Evolutionary conservation across 305 asterid species (phyloP).

Genomic region (Fraxinus xanthoxyloides): DNA sequence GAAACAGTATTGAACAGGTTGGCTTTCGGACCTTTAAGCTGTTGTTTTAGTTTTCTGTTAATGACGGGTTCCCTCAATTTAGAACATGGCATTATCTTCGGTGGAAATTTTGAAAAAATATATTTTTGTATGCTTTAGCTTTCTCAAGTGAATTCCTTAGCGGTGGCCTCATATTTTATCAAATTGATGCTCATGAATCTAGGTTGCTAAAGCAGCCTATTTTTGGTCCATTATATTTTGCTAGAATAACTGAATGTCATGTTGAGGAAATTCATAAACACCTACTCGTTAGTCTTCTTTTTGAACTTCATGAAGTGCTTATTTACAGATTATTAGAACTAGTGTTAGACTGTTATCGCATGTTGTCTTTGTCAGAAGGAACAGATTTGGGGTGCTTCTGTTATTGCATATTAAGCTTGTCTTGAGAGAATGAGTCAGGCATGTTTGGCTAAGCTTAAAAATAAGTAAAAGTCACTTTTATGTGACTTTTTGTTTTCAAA

Average conservation of each 20-base stretch:
- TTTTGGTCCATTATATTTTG: neutral
- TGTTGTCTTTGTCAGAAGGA: slow-evolving; percentile 3
- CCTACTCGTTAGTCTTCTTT: neutral
- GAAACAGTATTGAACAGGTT: slow-evolving; percentile 46
- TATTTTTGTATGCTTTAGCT: neutral
- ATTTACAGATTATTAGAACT: neutral
- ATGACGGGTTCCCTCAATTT: neutral
- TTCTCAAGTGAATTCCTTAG: neutral
- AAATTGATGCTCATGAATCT: neutral
- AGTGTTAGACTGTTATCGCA: neutral
- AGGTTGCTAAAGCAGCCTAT: neutral
- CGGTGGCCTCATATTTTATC: neutral
- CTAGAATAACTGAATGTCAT: neutral
- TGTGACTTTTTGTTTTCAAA: neutral
- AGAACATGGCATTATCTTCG: neutral
- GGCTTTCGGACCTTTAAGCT: slow-evolving; percentile 13
- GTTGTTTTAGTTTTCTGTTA: neutral
- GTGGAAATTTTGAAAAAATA: neutral
- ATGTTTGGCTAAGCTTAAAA: neutral
- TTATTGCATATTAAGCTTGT: neutral
- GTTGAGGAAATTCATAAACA: neutral
- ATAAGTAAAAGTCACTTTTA: neutral
- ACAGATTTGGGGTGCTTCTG: neutral
- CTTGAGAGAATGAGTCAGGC: neutral
- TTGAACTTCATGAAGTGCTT: neutral